These are phyloP conservation scores for Capronia coronata DNA, from an alignment of 2,329 filamentous ascomycete genomes.

Conservation along the genomic window DNA sequence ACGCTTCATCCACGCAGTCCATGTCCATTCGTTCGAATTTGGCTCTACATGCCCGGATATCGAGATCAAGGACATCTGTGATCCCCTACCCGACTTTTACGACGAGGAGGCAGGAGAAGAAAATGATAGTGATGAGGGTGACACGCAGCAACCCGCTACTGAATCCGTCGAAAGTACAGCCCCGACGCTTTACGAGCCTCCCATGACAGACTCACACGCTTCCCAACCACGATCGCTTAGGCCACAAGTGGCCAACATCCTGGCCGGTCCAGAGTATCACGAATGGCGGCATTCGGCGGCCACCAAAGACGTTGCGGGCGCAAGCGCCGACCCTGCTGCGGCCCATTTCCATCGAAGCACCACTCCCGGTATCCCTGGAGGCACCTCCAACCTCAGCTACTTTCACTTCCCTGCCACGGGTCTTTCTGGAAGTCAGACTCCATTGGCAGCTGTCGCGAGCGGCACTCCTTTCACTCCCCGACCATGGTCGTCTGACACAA, in stretches of 20 bases:
- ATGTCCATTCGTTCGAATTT: constrained; percentile 90
- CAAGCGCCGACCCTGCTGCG: constrained; percentile 37
- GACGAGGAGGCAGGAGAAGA: constrained; percentile 59
- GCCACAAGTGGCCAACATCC: constrained; percentile 32
- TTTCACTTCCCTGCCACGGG: constrained; percentile 45
- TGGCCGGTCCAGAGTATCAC: constrained; percentile 31
- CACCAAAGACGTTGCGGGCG: constrained; percentile 1
- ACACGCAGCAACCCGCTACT: constrained; percentile 1
- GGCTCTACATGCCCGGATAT: constrained; percentile 74
- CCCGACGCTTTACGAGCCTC: background rate
- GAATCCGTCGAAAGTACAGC: background rate
- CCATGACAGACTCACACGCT: constrained; percentile 13
- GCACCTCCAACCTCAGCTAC: constrained; percentile 46
- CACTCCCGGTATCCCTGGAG: constrained; percentile 44
- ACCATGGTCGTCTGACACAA: constrained; percentile 22
- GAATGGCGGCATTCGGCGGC: constrained; percentile 32
- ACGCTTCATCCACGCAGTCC: constrained; percentile 93
- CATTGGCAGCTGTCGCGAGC: constrained; percentile 42
- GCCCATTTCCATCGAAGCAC: constrained; percentile 40
- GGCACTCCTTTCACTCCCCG: constrained; percentile 36
- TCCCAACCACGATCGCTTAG: constrained; percentile 23
- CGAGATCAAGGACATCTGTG: constrained; percentile 93
- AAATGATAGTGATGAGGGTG: constrained; percentile 46
- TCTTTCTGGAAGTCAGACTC: constrained; percentile 45
- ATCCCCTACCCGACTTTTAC: constrained; percentile 94